Evolutionary conservation across 1,284 basidiomycete species (phyloP).

Genomic region (Gymnopus androsaceus): DNA sequence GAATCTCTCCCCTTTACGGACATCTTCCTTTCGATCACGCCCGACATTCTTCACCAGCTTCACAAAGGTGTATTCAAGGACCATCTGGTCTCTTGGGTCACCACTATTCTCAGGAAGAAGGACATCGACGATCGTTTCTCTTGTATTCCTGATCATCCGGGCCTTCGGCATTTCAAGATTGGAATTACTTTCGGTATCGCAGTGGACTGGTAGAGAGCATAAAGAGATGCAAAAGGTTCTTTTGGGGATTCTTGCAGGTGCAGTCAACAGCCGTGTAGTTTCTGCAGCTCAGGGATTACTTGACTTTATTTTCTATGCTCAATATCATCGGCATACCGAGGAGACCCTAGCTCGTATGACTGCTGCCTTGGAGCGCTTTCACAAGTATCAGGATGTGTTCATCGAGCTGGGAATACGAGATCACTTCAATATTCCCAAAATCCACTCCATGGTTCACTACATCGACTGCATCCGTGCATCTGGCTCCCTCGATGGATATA

Average conservation of each 20-base stretch:
- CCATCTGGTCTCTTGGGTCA: slow-evolving; percentile 20
- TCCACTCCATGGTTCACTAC: too few species aligned
- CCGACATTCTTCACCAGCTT: slow-evolving; percentile 33
- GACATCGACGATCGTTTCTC: slow-evolving; percentile 20
- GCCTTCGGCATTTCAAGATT: slow-evolving; percentile 19
- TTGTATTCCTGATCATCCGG: slow-evolving; percentile 16
- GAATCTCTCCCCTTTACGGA: slow-evolving; percentile 22
- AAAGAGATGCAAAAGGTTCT: slow-evolving; percentile 22
- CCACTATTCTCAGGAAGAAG: background rate
- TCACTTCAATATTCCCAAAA: too few species aligned
- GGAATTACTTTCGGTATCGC: slow-evolving; percentile 18
- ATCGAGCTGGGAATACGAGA: too few species aligned
- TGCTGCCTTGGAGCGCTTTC: background rate
- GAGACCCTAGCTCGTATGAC: too few species aligned
- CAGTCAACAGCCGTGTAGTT: slow-evolving; percentile 15
- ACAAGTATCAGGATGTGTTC: slow-evolving; percentile 6
- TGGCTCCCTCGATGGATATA: too few species aligned
- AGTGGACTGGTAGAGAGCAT: slow-evolving; percentile 24
- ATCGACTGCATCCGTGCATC: too few species aligned
- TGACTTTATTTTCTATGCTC: slow-evolving; percentile 22
- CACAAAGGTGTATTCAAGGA: slow-evolving; percentile 34
- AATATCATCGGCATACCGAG: slow-evolving; percentile 19
- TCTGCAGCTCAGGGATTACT: slow-evolving; percentile 13
- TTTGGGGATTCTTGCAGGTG: slow-evolving; percentile 19
- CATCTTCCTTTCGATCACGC: slow-evolving; percentile 26